Base-by-base conservation (phyloP, 129 eudicot species). In the Artemisia annua region DNA sequence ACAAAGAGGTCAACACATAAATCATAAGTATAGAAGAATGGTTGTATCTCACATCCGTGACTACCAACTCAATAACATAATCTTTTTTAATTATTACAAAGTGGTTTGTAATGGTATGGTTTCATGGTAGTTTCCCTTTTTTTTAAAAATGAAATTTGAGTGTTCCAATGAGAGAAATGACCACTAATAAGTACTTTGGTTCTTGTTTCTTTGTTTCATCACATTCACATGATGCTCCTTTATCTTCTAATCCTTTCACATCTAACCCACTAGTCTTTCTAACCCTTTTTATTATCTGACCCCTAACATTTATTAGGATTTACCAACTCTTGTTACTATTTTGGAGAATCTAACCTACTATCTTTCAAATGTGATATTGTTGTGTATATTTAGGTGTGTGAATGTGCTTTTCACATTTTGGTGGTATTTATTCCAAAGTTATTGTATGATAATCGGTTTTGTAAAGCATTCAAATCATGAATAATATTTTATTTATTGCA, bases 191-290 rank as follows among this genome's bases (percentile, higher is more conserved):
- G 2, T 54, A 22, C 54, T 30, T 24, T 62, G 78, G 63, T 73
- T 73, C 78, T 77, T 77, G 70, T 39, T 77, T 69, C 63, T 19
- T 73, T 69, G 22, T 20, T 69, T 59, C 81, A 69, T 65, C 65
- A 14, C 48, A 50, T 77, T 69, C 76, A 77, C 81, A 77, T 77
- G 78, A 52, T 52, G 69, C 64, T 44, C 64, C 75, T 59, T 51
- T 65, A 53, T 66, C 73, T 75, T 77, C 63, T 76, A 67, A 56
- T 67, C 75, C 74, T 70, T 76, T 75, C 80, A 68, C 75, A 75
- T 75, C 80, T 70, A 77, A 77, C 76, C 76, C 76, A 60, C 76
- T 77, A 51, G 71, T 77, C 76, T 77, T 77, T 77, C 28, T 67
- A 76, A 24, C 65, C 55, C n/a, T 32, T 51, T 61, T 22, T 30